Evolutionary conservation across 306 rosid genomes (phyloP), one percentile per base, ranked within the genome.

Genomic region (Arachis hypogaea): DNA sequence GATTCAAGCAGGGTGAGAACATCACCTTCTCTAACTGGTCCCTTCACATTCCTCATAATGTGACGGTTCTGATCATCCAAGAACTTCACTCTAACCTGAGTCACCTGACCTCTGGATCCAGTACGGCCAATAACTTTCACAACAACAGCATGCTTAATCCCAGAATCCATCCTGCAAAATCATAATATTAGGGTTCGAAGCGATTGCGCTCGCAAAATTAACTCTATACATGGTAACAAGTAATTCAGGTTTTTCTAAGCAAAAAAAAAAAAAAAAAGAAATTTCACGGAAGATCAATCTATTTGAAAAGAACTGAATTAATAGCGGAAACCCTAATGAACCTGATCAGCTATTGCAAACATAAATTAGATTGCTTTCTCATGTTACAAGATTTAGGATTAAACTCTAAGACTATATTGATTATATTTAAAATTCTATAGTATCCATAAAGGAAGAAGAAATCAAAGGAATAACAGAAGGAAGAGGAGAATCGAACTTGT

Each of bases 11-110:
- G 64, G 80, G 85, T 84, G 44, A 84, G 85, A 58, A 84, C 68
- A 11, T 80, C 87, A 14, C 87, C 87, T 71, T 71, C 82, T 38
- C 82, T 78, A 55, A 78, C 82, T 56, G 82, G 82, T 71, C 82
- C 82, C 29, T 80, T 84, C 77, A 84, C 85, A 8, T 84, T 84
- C 81, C 87, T 84, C 87, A 77, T 84, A 63, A 84, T 84, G 58
- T 77, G 78, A 10, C 87, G 78, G 44, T 84, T 80, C 69, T 65
- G 85, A 56, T 84, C 85, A 77, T 84, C 85, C 65, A 80, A 18
- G 52, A 84, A 84, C 81, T 84, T 77, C 55, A 80, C 82, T 59
- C 85, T 80, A n/a, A 84, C 87, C 71, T 84, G 85, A 45, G 87
- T 84, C 36, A 84, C 83, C 78, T 84, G 81, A 29, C 81, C 87